These are phyloP conservation scores for Tolypocladium nubicola DNA, from an alignment of 2,329 filamentous ascomycete genomes.

Conservation along the genomic window DNA sequence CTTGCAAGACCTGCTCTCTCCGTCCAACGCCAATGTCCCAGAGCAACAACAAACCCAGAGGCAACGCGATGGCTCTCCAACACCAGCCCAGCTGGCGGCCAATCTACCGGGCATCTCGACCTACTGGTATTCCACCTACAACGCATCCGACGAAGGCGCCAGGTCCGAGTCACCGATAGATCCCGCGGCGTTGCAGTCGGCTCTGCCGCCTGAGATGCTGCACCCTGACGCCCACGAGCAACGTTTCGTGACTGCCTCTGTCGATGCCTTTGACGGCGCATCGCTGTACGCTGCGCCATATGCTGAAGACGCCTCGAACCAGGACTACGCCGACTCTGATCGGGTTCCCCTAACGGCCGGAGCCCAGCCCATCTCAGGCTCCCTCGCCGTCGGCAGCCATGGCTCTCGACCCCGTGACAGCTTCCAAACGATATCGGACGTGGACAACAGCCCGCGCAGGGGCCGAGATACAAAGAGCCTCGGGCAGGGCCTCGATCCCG, in stretches of 20 bases:
- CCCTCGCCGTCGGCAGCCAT: slow-evolving; percentile 27
- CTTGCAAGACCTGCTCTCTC: slow-evolving; percentile 47
- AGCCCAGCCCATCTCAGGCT: slow-evolving; percentile 43
- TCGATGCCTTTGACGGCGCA: slow-evolving; percentile 18
- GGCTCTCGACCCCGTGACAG: slow-evolving; percentile 39
- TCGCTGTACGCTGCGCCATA: slow-evolving; percentile 23
- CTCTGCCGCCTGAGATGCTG: slow-evolving; percentile 41
- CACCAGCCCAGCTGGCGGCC: slow-evolving; percentile 8
- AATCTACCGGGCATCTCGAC: slow-evolving; percentile 34
- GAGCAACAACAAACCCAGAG: slow-evolving; percentile 1
- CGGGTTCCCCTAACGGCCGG: slow-evolving; percentile 45
- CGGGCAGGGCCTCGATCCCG: slow-evolving; percentile 47
- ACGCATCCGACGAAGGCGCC: slow-evolving; percentile 22
- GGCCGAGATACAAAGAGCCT: slow-evolving; percentile 42
- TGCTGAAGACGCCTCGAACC: slow-evolving; percentile 19
- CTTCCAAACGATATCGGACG: slow-evolving; percentile 44
- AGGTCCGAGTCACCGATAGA: slow-evolving; percentile 42
- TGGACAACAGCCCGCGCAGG: slow-evolving; percentile 44
- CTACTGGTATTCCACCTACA: slow-evolving; percentile 42
- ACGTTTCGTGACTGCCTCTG: slow-evolving; percentile 15
- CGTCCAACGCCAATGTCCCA: not conserved
- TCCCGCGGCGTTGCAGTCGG: slow-evolving; percentile 39
- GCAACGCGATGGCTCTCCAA: slow-evolving; percentile 2
- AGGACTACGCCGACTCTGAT: slow-evolving; percentile 44
- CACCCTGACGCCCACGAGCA: slow-evolving; percentile 12